Evolutionary conservation across 805 yeast species (phyloP).

Genomic region (Ogataea angusta): DNA sequence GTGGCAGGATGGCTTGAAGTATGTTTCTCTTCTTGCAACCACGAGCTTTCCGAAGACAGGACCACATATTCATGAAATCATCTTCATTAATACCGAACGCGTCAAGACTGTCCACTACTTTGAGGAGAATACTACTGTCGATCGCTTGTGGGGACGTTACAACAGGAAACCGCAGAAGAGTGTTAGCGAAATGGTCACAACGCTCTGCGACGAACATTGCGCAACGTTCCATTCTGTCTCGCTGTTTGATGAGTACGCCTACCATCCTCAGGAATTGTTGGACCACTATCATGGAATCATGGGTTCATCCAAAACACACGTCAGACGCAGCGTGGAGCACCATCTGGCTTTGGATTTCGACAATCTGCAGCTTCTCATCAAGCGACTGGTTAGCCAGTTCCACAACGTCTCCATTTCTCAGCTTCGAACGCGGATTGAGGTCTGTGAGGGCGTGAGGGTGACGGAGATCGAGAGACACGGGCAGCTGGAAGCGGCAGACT

Average conservation of each 20-base stretch:
- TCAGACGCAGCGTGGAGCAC: constrained; percentile 15
- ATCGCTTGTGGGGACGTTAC: not conserved
- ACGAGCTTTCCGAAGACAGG: constrained; percentile 17
- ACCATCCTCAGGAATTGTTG: constrained; percentile 19
- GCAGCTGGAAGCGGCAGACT: constrained; percentile 3
- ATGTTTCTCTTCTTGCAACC: constrained; percentile 19
- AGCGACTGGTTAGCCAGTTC: constrained; percentile 12
- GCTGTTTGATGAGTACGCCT: constrained; percentile 28
- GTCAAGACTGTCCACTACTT: not conserved
- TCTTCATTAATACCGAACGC: constrained; percentile 22
- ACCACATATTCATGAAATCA: constrained; percentile 17
- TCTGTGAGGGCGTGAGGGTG: constrained; percentile 20
- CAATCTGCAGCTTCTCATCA: constrained; percentile 10
- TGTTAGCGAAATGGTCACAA: constrained; percentile 12
- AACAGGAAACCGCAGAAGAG: not conserved
- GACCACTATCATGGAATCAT: constrained; percentile 17
- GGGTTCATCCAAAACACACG: not conserved
- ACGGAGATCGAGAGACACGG: constrained; percentile 20
- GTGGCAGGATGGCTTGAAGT: constrained; percentile 27
- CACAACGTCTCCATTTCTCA: constrained; percentile 19
- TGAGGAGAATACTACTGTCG: not conserved
- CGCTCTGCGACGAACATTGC: constrained; percentile 16
- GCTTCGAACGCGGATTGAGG: constrained; percentile 15
- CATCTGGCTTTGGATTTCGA: constrained; percentile 24
- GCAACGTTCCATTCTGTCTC: constrained; percentile 24